phyloP scores from a whole-genome alignment of 2,329 filamentous ascomycete genomes.

The Huntiella abstrusa region DNA sequence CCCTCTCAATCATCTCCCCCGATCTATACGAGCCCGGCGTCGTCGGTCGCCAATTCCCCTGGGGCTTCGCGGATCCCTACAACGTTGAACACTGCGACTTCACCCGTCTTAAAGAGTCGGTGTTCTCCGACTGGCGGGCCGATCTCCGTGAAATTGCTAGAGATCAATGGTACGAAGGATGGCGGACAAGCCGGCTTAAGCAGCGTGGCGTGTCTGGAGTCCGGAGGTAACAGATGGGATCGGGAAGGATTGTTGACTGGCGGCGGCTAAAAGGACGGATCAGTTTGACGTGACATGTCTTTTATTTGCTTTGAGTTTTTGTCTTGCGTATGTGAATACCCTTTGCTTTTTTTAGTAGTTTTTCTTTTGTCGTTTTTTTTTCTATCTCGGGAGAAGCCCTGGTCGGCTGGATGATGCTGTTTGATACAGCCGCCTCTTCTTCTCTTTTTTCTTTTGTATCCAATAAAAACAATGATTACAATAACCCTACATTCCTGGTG shows the following conservation, averaged over 20 bases:
- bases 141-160: slow-evolving; percentile 81
- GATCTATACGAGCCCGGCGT: slow-evolving; percentile 70
- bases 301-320: slow-evolving; percentile 3
- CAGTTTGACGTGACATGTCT: neutral
- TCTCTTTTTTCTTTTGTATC: neutral
- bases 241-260: no score
- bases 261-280: neutral
- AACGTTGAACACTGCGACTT: slow-evolving; percentile 89
- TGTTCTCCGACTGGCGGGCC: slow-evolving; percentile 83
- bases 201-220: slow-evolving; percentile 26
- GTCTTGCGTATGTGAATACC: neutral
- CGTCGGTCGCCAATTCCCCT: slow-evolving; percentile 77
- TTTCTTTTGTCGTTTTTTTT: slow-evolving; percentile 1
- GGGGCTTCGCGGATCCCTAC: slow-evolving; percentile 92
- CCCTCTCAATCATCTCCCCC: slow-evolving; percentile 83
- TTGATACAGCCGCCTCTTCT: neutral
- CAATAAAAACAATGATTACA: no score
- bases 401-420: neutral
- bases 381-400: neutral
- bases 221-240: slow-evolving; percentile 16
- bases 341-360: neutral
- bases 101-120: slow-evolving; percentile 67
- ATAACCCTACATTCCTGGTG: no score
- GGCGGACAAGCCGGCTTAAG: slow-evolving; percentile 59
- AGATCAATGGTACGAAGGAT: slow-evolving; percentile 88